Percentiles rank a stretch among this genome's conserved stretches.
Evolutionary conservation across 352 stramenopile genomes (phyloP).

Genomic region (Globisporangium okanoganense): DNA sequence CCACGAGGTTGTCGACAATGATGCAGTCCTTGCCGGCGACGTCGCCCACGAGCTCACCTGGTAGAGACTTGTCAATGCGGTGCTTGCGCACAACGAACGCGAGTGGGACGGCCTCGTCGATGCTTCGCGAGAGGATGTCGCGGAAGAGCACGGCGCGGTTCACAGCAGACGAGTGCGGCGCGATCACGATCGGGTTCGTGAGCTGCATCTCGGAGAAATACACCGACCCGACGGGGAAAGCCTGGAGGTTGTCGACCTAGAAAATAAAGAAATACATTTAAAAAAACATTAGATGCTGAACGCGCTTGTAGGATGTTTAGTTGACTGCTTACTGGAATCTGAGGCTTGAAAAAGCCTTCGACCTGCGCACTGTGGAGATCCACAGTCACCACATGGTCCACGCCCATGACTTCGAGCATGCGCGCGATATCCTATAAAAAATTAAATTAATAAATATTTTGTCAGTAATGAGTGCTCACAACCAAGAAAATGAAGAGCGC

Average conservation of each 20-base stretch:
- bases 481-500: not conserved
- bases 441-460: not conserved
- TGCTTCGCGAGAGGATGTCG: constrained; percentile 72
- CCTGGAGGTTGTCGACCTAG: constrained; percentile 81
- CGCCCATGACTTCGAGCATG: constrained; percentile 89
- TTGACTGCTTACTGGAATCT: constrained; percentile 49
- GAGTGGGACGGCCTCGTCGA: constrained; percentile 74
- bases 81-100: constrained; percentile 86
- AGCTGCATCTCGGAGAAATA: constrained; percentile 84
- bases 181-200: constrained; percentile 69
- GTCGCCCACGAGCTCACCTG: constrained; percentile 75
- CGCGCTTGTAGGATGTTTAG: not conserved
- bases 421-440: constrained; percentile 74
- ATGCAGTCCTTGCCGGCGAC: constrained; percentile 83
- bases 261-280: not conserved
- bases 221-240: constrained; percentile 79
- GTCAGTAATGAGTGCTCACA: not conserved
- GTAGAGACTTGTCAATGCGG: constrained; percentile 59
- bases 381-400: constrained; percentile 86
- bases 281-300: not conserved
- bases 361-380: constrained; percentile 88
- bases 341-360: constrained; percentile 86
- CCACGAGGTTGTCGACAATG: constrained; percentile 84
- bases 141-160: constrained; percentile 75
- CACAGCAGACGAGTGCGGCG: constrained; percentile 78